Evolutionary conservation across 768 basidiomycete species (phyloP).

Genomic region (Coprinopsis strossmayeri): DNA sequence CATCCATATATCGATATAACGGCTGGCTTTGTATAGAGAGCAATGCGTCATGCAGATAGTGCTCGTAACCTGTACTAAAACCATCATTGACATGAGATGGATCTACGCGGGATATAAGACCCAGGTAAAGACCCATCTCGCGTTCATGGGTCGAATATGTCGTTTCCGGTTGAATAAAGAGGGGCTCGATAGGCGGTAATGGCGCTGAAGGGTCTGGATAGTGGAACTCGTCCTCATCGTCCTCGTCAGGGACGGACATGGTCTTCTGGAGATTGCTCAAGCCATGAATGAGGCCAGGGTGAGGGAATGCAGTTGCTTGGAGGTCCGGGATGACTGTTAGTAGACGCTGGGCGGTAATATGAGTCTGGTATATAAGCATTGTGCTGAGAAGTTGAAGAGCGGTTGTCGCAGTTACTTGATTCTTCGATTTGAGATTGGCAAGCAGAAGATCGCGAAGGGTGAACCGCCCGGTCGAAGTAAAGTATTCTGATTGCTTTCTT

Average conservation of each 20-base stretch:
- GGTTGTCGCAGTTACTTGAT: constrained; percentile 60
- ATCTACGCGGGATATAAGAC: constrained; percentile 72
- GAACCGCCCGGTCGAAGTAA: constrained; percentile 83
- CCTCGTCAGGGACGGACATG: constrained; percentile 36
- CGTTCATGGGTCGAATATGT: constrained; percentile 79
- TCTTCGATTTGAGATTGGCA: constrained; percentile 67
- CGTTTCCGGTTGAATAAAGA: constrained; percentile 59
- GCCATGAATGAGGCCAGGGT: constrained; percentile 33
- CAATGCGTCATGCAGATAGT: constrained; percentile 76
- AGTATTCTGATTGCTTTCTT: constrained; percentile 69
- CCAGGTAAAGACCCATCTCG: constrained; percentile 75
- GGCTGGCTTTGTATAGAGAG: constrained; percentile 58
- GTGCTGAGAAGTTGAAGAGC: constrained; percentile 79
- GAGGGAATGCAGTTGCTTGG: constrained; percentile 68
- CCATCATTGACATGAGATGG: constrained; percentile 60
- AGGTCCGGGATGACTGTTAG: constrained; percentile 65
- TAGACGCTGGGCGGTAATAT: constrained; percentile 56
- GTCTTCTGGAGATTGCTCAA: constrained; percentile 16
- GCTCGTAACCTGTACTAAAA: constrained; percentile 82
- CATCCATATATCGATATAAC: constrained; percentile 1
- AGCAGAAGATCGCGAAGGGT: constrained; percentile 86
- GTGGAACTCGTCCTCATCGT: constrained; percentile 32
- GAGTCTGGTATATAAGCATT: constrained; percentile 65
- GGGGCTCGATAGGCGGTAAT: constrained; percentile 18
- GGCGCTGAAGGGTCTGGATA: constrained; percentile 30